Base-by-base conservation (phyloP, 2,329 filamentous ascomycete species). In the Talaromyces pinophilus region DNA sequence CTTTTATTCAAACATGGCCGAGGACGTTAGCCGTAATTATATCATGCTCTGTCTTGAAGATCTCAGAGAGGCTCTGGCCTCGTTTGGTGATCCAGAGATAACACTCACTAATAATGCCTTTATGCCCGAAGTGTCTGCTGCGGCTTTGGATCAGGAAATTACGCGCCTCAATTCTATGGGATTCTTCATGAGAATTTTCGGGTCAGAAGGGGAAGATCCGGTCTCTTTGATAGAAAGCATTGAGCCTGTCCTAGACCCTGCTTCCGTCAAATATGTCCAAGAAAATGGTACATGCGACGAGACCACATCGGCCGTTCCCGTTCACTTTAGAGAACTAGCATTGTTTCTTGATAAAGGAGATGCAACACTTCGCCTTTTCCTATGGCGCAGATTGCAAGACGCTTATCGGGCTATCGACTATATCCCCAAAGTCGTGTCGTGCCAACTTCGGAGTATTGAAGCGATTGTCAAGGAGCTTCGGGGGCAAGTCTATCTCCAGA, bases 101-200 rank as follows among this genome's bases (percentile, higher is more conserved):
- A 86, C 91, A 13, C 82, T 98, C 15, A 82, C 90, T 3, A 98
- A 99, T 76, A 98, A 97, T 73, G 86, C 88, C 1, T 86, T 93
- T 22, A 96, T 99, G 89, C 88, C 92, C 0, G 91, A 95, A 69
- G 86, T 99, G 60, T 97, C 94, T 0, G 80, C 88, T 1, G 85
- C 86, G n/a, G 92, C 92, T 0, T 89, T 95, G 7, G 93, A 98
- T 69, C 89, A 92, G 64, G 94, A 99, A 75, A 90, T 97, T 30
- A 94, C 92, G 13, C 93, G 93, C 72, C 84, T 98, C 40, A 97
- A 92, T 15, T 98, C 94, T 0, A 95, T 96, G 87, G 94, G 97
- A 74, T 98, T 98, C 77, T 98, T 99, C 78, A 84, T 93, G 61
- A 92, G 89, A 44, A 86, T 99, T 0, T 98, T 98, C 75, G 90